Conservation (phyloP, 1,284 basidiomycete species). For the Rhodotorula sp. region DNA sequence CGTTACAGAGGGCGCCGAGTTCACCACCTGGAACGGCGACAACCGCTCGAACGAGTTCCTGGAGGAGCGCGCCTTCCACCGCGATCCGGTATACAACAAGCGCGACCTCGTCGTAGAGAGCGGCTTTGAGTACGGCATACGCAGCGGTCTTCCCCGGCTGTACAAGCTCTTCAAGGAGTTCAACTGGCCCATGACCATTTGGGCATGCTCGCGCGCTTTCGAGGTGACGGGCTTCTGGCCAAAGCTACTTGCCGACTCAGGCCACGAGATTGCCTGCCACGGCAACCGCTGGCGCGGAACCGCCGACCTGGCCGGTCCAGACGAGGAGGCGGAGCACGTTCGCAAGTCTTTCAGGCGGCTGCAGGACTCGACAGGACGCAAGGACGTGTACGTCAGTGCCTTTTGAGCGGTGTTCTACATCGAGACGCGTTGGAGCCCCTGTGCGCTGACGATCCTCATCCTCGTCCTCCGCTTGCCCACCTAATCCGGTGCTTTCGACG, state of each 20-base stretch:
- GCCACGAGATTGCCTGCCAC: slow-evolving; percentile 50
- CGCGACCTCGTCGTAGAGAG: slow-evolving; percentile 49
- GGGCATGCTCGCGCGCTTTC: slow-evolving; percentile 51
- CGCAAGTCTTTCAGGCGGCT: slow-evolving; percentile 48
- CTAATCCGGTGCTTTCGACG: not conserved
- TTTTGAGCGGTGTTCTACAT: too few relatives aligned
- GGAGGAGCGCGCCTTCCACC: slow-evolving; percentile 41
- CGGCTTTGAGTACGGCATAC: slow-evolving; percentile 51
- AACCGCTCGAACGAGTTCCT: slow-evolving; percentile 30
- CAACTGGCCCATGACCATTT: slow-evolving; percentile 49
- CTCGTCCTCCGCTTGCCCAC: not conserved
- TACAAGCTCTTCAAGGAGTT: slow-evolving; percentile 50
- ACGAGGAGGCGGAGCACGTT: slow-evolving; percentile 50
- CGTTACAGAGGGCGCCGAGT: slow-evolving; percentile 36
- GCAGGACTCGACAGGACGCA: slow-evolving; percentile 42
- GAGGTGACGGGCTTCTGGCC: slow-evolving; percentile 50
- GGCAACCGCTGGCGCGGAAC: slow-evolving; percentile 52
- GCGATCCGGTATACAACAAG: slow-evolving; percentile 38
- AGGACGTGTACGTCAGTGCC: slow-evolving; percentile 4
- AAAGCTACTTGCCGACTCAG: slow-evolving; percentile 49
- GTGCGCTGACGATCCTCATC: not conserved
- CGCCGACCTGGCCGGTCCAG: slow-evolving; percentile 41
- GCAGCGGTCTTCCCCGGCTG: slow-evolving; percentile 51
- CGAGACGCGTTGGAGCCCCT: too few relatives aligned
- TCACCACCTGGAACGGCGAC: slow-evolving; percentile 44